phyloP scores from a whole-genome alignment of 140 eudicot species.

The Stevia rebaudiana region DNA sequence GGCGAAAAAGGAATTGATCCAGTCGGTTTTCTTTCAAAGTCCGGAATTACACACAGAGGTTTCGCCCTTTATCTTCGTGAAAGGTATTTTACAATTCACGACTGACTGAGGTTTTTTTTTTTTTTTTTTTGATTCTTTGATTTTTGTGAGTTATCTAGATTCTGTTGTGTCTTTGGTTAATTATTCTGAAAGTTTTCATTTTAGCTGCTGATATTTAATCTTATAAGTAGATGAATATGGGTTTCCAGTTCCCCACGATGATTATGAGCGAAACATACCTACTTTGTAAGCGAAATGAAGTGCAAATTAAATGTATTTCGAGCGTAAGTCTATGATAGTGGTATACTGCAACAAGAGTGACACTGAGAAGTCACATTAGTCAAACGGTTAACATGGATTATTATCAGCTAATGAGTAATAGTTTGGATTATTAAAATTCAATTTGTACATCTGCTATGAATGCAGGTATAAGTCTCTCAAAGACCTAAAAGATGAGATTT shows the following conservation, averaged over 20 bases:
- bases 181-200: neutral
- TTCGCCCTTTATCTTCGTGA: conserved; percentile 92
- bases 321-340: too few relatives aligned
- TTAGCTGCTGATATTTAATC: neutral
- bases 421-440: too few relatives aligned
- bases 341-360: too few relatives aligned
- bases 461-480: conserved; percentile 74
- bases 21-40: conserved; percentile 69
- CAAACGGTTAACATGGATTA: too few relatives aligned
- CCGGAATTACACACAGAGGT: conserved; percentile 63
- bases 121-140: neutral
- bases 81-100: conserved; percentile 36
- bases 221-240: neutral
- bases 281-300: too few relatives aligned
- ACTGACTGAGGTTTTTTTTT: too few relatives aligned
- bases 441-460: neutral
- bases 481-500: conserved; percentile 73
- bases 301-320: too few relatives aligned
- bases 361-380: too few relatives aligned
- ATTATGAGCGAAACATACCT: too few relatives aligned
- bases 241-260: neutral
- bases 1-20: conserved; percentile 73
- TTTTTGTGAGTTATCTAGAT: neutral
- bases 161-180: neutral
- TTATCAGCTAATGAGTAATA: too few relatives aligned